Conservation (phyloP, 345 rosid species). For the Iberis pinnata region DNA sequence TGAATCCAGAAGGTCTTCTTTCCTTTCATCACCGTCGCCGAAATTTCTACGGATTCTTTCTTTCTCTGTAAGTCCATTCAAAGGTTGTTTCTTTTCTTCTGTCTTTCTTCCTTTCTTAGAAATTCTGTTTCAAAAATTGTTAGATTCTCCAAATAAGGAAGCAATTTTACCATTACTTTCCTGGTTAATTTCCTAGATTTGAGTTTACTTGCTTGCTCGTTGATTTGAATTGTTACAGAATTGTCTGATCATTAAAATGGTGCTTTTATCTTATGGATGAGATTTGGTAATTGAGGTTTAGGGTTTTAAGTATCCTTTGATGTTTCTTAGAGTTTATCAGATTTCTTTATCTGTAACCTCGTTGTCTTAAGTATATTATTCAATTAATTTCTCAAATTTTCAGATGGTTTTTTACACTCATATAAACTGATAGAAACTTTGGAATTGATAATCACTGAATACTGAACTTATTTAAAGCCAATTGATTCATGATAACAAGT, state of each 20-base stretch:
- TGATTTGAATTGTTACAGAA: not conserved
- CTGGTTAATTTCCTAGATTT: not conserved
- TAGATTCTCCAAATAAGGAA: not conserved
- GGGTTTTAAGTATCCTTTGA: slow-evolving; percentile 5
- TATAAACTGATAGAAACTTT: no score
- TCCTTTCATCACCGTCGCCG: not conserved
- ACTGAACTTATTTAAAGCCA: no score
- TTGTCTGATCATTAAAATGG: not conserved
- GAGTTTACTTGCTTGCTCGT: slow-evolving; percentile 3
- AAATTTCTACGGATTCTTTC: not conserved
- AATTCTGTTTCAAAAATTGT: not conserved
- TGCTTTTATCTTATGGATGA: not conserved
- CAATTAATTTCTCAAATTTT: no score
- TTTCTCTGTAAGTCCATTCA: not conserved
- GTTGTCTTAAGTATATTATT: no score
- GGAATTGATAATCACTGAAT: no score
- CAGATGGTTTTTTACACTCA: no score
- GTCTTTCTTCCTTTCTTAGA: not conserved
- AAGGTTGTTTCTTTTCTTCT: not conserved
- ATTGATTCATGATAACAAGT: no score
- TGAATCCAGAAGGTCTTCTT: slow-evolving; percentile 13
- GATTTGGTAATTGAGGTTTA: slow-evolving; percentile 1
- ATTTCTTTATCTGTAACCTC: no score
- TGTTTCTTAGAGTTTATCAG: slow-evolving; percentile 4
- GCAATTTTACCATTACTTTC: not conserved